Percentiles rank a stretch among this genome's conserved stretches.
Conservation (phyloP, 192 early-diverging fungal genomes). For the Hyaloraphidium curvatum region DNA sequence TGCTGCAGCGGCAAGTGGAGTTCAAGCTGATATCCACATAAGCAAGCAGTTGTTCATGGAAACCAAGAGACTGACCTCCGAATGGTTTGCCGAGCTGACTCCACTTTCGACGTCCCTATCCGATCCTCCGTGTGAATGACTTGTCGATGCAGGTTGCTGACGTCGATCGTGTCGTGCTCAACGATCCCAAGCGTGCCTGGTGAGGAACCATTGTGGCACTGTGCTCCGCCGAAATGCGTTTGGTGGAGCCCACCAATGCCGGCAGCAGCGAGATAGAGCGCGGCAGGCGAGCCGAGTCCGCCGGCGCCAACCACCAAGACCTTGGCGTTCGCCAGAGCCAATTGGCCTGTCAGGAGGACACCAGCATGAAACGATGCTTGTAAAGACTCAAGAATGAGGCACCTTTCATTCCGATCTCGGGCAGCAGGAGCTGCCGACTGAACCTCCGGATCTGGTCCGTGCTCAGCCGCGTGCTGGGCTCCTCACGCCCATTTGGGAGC, state of each 20-base stretch:
- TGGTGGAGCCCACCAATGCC: conserved; percentile 40
- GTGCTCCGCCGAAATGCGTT: background rate
- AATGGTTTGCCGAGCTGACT: conserved; percentile 32
- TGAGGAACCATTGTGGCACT: background rate
- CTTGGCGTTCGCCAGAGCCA: conserved; percentile 44
- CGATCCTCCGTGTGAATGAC: conserved; percentile 68
- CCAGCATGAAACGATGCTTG: background rate
- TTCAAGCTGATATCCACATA: conserved; percentile 30
- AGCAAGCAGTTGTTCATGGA: background rate
- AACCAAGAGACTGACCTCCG: background rate
- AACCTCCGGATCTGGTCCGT: conserved; percentile 61
- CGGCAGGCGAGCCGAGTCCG: conserved; percentile 74
- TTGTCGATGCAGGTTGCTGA: conserved; percentile 85
- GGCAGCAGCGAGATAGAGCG: conserved; percentile 71
- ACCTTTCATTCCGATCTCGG: conserved; percentile 53
- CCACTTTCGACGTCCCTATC: conserved; percentile 47
- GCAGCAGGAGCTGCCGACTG: conserved; percentile 70
- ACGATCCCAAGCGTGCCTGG: conserved; percentile 63
- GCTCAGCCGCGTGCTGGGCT: conserved; percentile 13
- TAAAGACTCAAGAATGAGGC: background rate
- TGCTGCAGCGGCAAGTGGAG: conserved; percentile 34
- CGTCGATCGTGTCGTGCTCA: conserved; percentile 81
- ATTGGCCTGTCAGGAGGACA: conserved; percentile 36
- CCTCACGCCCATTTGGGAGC: background rate
- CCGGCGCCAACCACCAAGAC: conserved; percentile 87